Evolutionary conservation across 139 green algal species (phyloP), one percentile per base, ranked within the genome.

Genomic region (Picocystis salinarum): DNA sequence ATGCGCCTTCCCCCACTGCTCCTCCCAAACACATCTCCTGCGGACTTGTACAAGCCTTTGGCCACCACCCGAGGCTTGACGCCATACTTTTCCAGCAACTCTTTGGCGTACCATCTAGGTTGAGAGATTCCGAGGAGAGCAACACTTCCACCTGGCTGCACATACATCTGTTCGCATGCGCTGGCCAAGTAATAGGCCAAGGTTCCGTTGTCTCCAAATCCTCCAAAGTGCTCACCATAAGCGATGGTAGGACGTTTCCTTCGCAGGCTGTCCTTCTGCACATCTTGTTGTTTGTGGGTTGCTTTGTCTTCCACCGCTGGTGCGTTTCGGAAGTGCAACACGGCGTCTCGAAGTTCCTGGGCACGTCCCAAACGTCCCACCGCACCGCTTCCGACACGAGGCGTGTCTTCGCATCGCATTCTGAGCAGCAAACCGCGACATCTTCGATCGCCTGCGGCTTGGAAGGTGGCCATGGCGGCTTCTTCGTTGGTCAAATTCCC

Each of bases 131-230:
- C 50, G 23, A 40, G 54, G 15, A 59, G 40, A 1, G 41, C 53
- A 39, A 66, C 26, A 25, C 52, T 30, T 3, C 44, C 40, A 12
- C 28, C 56, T 1, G 63, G 63, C 46, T 69, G 65, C 31, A 71
- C 36, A 28, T 63, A 66, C 28, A 76, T 59, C 34, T 57, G 41
- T n/a, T 57, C 60, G 52, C 41, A 64, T 6, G 50, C 60, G 12
- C 50, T 53, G 3, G 66, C 70, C 24, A 79, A 28, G 44, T 69
- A 69, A 57, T 76, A 79, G 15, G 50, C 13, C 5, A 41, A 27
- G 9, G 62, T 76, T 20, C 53, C 68, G 27, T 55, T 62, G 11
- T 10, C 31, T 22, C 71, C 71, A 4, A 39, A 58, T 49, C 75
- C 66, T 2, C 73, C 70, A 60, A 70, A 76, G 2, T 40, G 30